Evolutionary conservation across 208 protist genomes (phyloP).

Genomic region (Trypanosoma cruzi): DNA sequence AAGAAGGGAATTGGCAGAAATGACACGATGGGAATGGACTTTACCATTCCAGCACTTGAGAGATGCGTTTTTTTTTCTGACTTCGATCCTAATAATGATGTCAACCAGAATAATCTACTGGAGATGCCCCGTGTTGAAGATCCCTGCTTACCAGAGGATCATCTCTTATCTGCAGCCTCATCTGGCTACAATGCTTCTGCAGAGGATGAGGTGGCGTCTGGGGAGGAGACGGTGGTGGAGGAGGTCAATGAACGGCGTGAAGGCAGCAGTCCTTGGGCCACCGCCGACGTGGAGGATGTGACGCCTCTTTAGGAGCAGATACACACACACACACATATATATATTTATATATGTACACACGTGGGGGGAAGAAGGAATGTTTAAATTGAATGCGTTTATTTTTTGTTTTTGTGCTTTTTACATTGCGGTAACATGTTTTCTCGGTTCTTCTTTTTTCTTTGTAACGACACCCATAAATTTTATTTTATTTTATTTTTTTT

Average conservation of each 20-base stretch:
- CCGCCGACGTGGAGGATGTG: constrained; percentile 55
- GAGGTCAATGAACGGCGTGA: constrained; percentile 18
- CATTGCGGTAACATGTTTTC: no score
- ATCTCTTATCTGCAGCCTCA: background rate
- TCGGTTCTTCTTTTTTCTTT: no score
- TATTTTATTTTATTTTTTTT: no score
- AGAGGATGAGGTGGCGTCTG: background rate
- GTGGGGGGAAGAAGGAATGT: background rate
- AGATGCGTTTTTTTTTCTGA: background rate
- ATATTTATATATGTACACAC: background rate
- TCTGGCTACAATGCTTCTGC: background rate
- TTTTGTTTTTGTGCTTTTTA: no score
- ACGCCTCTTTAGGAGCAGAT: constrained; percentile 34
- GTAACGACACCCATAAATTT: no score
- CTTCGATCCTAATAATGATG: constrained; percentile 11
- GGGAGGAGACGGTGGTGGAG: constrained; percentile 19
- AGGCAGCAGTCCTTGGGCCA: background rate
- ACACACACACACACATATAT: constrained; percentile 22
- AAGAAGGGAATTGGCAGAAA: background rate
- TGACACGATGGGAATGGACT: constrained; percentile 11
- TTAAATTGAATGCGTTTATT: no score
- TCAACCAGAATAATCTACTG: constrained; percentile 2
- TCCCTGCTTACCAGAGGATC: background rate
- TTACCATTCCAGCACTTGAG: background rate
- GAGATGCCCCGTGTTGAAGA: background rate